A percentile compares a stretch with the other conserved stretches of the same genome.
Evolutionary conservation across 1,139 yeast genomes (phyloP).

Genomic region (Magnusiomyces fungicola): DNA sequence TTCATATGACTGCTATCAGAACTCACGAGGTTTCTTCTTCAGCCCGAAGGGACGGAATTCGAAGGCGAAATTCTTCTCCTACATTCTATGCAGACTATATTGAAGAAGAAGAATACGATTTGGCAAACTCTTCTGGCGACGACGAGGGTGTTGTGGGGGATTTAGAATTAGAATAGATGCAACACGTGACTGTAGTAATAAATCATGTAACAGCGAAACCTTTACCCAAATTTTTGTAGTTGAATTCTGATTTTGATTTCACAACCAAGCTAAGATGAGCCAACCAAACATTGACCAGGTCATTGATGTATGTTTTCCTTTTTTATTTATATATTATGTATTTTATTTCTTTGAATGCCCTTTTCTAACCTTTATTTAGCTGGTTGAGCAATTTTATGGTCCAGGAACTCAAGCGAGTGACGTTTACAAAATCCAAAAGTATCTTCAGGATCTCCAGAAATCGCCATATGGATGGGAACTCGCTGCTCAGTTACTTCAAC

Average conservation of each 20-base stretch:
- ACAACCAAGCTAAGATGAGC: too few species aligned
- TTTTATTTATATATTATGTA: neutral
- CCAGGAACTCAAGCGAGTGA: conserved; percentile 18
- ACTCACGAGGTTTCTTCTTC: conserved; percentile 25
- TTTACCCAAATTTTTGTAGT: too few species aligned
- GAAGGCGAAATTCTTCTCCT: conserved; percentile 4
- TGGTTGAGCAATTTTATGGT: conserved; percentile 21
- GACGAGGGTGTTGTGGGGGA: conserved; percentile 36
- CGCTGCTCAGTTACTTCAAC: conserved; percentile 39
- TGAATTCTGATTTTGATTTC: too few species aligned
- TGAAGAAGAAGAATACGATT: conserved; percentile 44
- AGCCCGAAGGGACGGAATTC: conserved; percentile 14
- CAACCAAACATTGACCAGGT: neutral
- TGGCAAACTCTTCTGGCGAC: conserved; percentile 30
- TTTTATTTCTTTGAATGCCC: neutral
- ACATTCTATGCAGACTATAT: conserved; percentile 30
- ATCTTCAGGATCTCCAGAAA: conserved; percentile 43
- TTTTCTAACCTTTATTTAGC: too few species aligned
- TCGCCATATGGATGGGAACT: conserved; percentile 44
- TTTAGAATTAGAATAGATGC: conserved; percentile 34
- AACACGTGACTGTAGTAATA: too few species aligned
- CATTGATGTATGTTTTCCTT: neutral
- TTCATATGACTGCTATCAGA: conserved; percentile 45
- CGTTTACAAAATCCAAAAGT: conserved; percentile 35
- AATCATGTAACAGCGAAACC: too few species aligned